A percentile compares a stretch with the other conserved stretches of the same genome.
Evolutionary conservation across 73 alveolate genomes (phyloP).

Genomic region (Effrenium voratum): DNA sequence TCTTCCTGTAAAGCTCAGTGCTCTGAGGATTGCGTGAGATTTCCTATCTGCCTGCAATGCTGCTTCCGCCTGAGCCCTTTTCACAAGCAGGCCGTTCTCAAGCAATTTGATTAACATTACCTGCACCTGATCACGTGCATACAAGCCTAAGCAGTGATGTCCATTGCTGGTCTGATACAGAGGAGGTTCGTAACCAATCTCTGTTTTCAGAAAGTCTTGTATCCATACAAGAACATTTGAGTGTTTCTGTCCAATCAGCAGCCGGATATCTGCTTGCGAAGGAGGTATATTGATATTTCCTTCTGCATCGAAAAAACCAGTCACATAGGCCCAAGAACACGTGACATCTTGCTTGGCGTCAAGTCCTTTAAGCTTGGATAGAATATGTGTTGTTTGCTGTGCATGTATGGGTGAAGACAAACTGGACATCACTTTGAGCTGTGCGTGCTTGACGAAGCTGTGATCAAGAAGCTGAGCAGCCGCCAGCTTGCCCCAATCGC

Average conservation of each 20-base stretch:
- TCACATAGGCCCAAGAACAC: neutral
- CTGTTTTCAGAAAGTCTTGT: neutral
- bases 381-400: too few species aligned
- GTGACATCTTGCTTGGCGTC: neutral
- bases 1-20: too few species aligned
- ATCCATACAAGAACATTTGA: neutral
- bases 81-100: neutral
- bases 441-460: too few species aligned
- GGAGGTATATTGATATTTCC: neutral
- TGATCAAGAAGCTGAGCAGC: too few species aligned
- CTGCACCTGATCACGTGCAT: too few species aligned
- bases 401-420: too few species aligned
- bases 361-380: too few species aligned
- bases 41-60: neutral
- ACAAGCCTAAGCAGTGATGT: neutral
- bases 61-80: neutral
- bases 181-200: neutral
- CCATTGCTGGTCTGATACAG: too few species aligned
- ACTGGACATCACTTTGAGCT: too few species aligned
- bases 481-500: too few species aligned
- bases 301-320: conserved; percentile 32
- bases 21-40: neutral
- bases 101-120: neutral
- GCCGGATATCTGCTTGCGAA: too few species aligned
- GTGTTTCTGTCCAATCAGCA: neutral